These are phyloP conservation scores for Lippia alba DNA, from an alignment of 305 asterid species.

Conservation along the genomic window DNA sequence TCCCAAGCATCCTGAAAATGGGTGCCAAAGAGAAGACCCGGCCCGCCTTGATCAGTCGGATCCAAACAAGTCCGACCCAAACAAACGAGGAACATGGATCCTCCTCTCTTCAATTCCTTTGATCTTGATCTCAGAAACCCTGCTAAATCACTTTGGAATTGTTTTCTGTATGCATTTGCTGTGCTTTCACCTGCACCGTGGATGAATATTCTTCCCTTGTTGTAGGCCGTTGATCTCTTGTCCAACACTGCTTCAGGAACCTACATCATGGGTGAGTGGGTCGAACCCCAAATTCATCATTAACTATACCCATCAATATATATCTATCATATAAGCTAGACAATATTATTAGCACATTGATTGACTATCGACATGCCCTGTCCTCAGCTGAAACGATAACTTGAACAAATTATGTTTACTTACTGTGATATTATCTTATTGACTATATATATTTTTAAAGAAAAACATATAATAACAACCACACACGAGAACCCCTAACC, in stretches of 20 bases:
- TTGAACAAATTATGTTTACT: too few relatives aligned
- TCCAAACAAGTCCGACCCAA: constrained; percentile 81
- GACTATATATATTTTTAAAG: too few relatives aligned
- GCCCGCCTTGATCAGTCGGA: constrained; percentile 95
- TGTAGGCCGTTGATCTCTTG: constrained; percentile 74
- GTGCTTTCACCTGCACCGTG: constrained; percentile 84
- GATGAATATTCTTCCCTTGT: constrained; percentile 78
- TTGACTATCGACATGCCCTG: too few relatives aligned
- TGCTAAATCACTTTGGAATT: constrained; percentile 75
- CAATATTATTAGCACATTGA: background rate
- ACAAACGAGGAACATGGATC: constrained; percentile 92
- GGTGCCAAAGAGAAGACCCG: constrained; percentile 91
- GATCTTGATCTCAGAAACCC: constrained; percentile 71
- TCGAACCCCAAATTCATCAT: background rate
- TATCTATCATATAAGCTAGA: background rate
- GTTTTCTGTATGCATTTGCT: constrained; percentile 77
- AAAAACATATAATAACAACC: too few relatives aligned
- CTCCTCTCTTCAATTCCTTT: constrained; percentile 77
- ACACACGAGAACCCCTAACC: too few relatives aligned
- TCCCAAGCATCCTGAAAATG: constrained; percentile 98
- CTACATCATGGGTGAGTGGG: constrained; percentile 44
- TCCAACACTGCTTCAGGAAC: constrained; percentile 84
- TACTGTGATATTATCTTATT: too few relatives aligned
- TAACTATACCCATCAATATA: too few relatives aligned
- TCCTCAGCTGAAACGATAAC: too few relatives aligned